Evolutionary conservation across 73 alveolate species (phyloP).

Genomic region (Paramecium pentaurelia): DNA sequence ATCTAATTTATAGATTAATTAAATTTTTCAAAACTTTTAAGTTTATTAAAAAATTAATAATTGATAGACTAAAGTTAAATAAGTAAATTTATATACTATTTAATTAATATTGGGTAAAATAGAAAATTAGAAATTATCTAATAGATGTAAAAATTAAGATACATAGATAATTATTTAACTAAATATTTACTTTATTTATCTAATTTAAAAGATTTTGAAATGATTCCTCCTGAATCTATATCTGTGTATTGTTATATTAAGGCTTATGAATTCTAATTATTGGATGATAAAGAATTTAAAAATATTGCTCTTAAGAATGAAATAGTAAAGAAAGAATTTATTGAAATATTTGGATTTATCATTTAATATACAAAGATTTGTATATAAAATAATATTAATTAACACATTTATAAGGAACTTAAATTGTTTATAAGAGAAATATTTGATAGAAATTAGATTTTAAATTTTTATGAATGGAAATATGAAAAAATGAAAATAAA

Average conservation of each 20-base stretch:
- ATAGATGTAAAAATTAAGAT: neutral
- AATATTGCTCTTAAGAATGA: neutral
- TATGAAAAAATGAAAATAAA: neutral
- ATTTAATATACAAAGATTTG: neutral
- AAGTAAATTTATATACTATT: neutral
- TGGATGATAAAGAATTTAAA: conserved; percentile 22
- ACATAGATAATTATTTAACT: neutral
- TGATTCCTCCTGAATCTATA: neutral
- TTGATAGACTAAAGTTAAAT: neutral
- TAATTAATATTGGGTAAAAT: neutral
- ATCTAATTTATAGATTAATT: neutral
- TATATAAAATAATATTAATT: neutral
- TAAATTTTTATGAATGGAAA: conserved; percentile 2
- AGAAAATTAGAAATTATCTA: neutral
- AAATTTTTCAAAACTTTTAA: neutral
- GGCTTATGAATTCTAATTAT: neutral
- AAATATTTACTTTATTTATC: neutral
- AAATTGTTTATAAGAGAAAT: neutral
- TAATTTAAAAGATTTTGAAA: neutral
- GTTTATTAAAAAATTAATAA: neutral
- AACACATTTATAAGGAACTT: neutral
- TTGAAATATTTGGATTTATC: neutral
- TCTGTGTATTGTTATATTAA: neutral
- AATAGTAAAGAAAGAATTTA: neutral
- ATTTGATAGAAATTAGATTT: neutral